A percentile compares a stretch with the other conserved stretches of the same genome.
phyloP scores from a whole-genome alignment of 495 filamentous ascomycete genomes.

The Tuber umbilicatum region DNA sequence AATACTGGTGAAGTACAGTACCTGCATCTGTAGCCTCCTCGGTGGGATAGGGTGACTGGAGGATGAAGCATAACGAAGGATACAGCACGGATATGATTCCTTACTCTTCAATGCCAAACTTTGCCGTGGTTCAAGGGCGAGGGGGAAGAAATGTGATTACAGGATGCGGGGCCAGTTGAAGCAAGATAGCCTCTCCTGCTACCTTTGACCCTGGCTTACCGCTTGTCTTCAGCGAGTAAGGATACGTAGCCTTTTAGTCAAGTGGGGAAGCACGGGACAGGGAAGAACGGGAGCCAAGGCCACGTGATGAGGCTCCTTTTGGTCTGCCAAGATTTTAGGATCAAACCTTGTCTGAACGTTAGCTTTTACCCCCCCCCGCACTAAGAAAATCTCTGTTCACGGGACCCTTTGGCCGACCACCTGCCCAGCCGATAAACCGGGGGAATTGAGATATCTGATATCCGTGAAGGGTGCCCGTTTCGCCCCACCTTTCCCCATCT shows the following conservation, averaged over 20 bases:
- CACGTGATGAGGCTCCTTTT: neutral
- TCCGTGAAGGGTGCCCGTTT: neutral
- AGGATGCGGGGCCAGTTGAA: neutral
- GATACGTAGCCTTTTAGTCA: neutral
- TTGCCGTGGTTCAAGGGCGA: neutral
- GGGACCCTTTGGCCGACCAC: neutral
- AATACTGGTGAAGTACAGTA: neutral
- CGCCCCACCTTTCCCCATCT: neutral
- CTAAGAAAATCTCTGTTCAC: neutral
- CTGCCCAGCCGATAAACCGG: neutral
- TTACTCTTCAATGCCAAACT: neutral
- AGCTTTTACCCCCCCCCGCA: neutral
- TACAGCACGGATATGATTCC: no score
- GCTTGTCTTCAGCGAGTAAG: neutral
- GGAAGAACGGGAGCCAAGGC: neutral
- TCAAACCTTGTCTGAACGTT: slow-evolving; percentile 4
- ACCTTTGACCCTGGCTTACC: neutral
- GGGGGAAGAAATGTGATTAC: neutral
- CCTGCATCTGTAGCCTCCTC: neutral
- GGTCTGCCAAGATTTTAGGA: neutral
- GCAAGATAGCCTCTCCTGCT: neutral
- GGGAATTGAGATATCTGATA: neutral
- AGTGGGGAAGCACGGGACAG: neutral
- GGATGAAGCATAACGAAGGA: neutral
- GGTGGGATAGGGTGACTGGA: neutral